phyloP scores from a whole-genome alignment of 2,329 filamentous ascomycete genomes.

The Pseudogymnoascus sp. region DNA sequence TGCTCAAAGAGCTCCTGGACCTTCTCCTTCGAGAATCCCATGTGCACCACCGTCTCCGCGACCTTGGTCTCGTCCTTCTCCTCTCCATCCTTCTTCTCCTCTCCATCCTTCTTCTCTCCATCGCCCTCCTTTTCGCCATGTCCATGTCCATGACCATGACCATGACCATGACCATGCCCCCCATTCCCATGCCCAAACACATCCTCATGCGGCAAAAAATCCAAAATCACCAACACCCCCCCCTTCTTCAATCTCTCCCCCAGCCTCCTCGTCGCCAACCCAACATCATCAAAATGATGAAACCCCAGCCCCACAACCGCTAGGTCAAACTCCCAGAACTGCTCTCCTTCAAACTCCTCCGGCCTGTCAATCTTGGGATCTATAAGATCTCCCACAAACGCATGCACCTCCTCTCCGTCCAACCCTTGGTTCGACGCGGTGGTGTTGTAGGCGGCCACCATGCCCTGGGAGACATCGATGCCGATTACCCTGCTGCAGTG shows the following conservation, averaged over 20 bases:
- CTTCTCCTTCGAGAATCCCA: constrained; percentile 55
- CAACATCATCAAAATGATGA: constrained; percentile 61
- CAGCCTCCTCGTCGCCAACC: constrained; percentile 49
- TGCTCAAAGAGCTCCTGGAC: constrained; percentile 53
- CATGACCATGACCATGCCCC: background rate
- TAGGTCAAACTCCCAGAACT: constrained; percentile 64
- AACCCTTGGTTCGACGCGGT: constrained; percentile 49
- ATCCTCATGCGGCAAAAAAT: constrained; percentile 51
- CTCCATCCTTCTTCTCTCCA: too few species aligned
- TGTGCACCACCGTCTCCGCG: constrained; percentile 50
- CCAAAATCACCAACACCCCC: constrained; percentile 59
- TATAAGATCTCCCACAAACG: constrained; percentile 50
- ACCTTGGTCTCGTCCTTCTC: constrained; percentile 21
- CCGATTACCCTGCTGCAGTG: constrained; percentile 57
- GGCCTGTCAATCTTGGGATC: constrained; percentile 39
- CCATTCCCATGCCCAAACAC: constrained; percentile 17
- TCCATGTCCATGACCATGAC: constrained; percentile 13
- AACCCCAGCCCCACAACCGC: constrained; percentile 54
- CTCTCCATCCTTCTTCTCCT: background rate
- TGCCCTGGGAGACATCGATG: constrained; percentile 62
- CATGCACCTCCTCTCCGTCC: constrained; percentile 43
- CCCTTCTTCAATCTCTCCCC: constrained; percentile 55
- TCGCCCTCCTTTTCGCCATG: constrained; percentile 15
- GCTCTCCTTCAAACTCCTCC: constrained; percentile 46
- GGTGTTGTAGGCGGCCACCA: constrained; percentile 61